Evolutionary conservation across 192 early-diverging fungal genomes (phyloP), one percentile per base, ranked within the genome.

Genomic region (Backusella macrospora): DNA sequence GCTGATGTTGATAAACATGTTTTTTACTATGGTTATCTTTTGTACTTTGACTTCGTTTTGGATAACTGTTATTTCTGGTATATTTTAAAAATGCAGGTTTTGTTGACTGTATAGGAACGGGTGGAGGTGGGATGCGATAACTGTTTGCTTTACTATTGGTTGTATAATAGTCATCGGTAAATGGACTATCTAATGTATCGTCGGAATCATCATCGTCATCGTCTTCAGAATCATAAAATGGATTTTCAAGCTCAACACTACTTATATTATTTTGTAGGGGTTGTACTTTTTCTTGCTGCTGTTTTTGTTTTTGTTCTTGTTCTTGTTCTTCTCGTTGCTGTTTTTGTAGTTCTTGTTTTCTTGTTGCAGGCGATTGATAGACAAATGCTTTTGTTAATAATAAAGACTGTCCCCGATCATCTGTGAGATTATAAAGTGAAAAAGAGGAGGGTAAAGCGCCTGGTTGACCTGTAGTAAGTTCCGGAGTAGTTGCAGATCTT

Each of bases 301-400:
- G 52, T 4, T 12, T 2, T 12, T 10, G 7, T 4, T 23, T 12
- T 47, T 29, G 16, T 29, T 45, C 14, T 68, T 46, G n/a, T 45
- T 72, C 23, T 72, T 42, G 71, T 59, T 34, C 64, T 68, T 6
- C 26, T 47, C 13, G 23, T 8, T 4, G 62, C 29, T 59, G 52
- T 59, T 10, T 23, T 12, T 23, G 21, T 47, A 47, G n/a, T 14
- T 45, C 14, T 68, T 47, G 18, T 23, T 68, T 45, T 29, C 67
- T 62, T 38, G 59, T 72, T 13, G 71, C 45, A 7, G 52, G 52
- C 38, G 71, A 62, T 45, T 64, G 38, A 37, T 72, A 72, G 15
- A 72, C 71, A 71, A 76, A 76, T 38, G 64, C 62, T 46, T 76
- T 55, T 8, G 75, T 76, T 26, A 76, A 48, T 8, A 76, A 45